Base-by-base conservation (phyloP, 129 eudicot species). In the Scalesia atractyloides region DNA sequence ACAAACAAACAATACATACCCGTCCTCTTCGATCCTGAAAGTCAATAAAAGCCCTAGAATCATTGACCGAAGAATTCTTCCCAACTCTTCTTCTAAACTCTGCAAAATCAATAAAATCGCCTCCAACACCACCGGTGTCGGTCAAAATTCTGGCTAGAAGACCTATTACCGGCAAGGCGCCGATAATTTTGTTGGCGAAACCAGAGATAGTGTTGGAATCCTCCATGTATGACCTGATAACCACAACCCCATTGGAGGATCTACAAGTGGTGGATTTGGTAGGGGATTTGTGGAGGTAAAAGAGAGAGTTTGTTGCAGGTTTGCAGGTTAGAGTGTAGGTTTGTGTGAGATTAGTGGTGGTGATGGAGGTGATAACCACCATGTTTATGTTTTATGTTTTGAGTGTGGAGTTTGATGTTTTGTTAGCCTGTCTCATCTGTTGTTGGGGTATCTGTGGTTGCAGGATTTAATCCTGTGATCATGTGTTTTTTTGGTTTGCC, bases 51-150 rank as follows among this genome's bases (percentile, higher is more conserved):
- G 96, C 97, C 46, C 96, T 81, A 30, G 98, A 90, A 69, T 94
- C 98, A 76, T 83, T 90, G 20, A 94, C 84, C 19, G 97, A 84
- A 9, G 97, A 90, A 49, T 88, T 94, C 41, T 88, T 94, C 11
- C 98, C 98, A 4, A 94, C 96, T 74, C 96, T 75, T 66, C 98
- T 81, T 48, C 98, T 69, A 76, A 94, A 94, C 86, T 94, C 98
- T 0, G 98, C 98, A 54, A 94, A 94, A 76, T 94, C 98, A 37
- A 94, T 70, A 26, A 84, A 79, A 75, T 94, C 98, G 3, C 91
- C 97, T 3, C 96, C 98, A 10, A 94, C 82, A n/a, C 98, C 98
- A 5, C 97, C 98, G 20, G 90, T 96, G 30, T 90, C 97, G n/a
- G 85, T 90, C 9, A 84, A 3, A 39, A 94, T 88, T 48, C 98